A percentile compares a stretch with the other conserved stretches of the same genome.
Conservation (phyloP, 495 filamentous ascomycete species). For the Hypoxylon lenormandii region DNA sequence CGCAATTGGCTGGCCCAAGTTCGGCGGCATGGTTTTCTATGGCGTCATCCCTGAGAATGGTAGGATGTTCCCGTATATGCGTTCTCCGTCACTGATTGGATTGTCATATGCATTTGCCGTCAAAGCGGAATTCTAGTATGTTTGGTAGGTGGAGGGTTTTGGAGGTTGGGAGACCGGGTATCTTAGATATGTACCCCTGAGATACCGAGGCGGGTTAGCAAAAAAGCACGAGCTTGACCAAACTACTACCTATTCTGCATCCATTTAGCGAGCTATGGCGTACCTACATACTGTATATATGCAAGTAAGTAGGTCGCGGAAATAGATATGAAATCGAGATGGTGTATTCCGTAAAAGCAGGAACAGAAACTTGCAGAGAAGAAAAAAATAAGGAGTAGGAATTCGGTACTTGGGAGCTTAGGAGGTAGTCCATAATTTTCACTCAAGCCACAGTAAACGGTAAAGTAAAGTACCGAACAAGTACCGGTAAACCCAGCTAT, state of each 20-base stretch:
- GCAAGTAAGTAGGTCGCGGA: background rate
- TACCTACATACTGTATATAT: background rate
- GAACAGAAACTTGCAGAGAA: background rate
- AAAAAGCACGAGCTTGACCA: background rate
- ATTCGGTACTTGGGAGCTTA: too few relatives aligned
- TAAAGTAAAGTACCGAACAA: too few relatives aligned
- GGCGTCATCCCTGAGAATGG: conserved; percentile 36
- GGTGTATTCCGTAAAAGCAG: background rate
- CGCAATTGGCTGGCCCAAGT: conserved; percentile 18
- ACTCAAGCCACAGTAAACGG: too few relatives aligned
- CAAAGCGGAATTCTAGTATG: conserved; percentile 27
- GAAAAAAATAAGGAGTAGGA: background rate
- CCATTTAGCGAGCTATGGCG: conserved; percentile 35
- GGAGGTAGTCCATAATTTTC: too few relatives aligned
- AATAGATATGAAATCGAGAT: background rate
- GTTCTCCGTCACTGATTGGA: conserved; percentile 33
- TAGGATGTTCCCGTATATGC: conserved; percentile 21
- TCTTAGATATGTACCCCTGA: background rate
- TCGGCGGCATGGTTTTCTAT: conserved; percentile 37
- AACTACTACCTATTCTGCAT: conserved; percentile 20
- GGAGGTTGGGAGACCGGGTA: conserved; percentile 14
- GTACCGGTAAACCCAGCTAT: too few relatives aligned
- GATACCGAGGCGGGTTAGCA: conserved; percentile 8
- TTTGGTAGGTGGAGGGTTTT: conserved; percentile 3
- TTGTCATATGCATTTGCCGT: conserved; percentile 37